Evolutionary conservation across 495 filamentous ascomycete species (phyloP), one percentile per base, ranked within the genome.

Genomic region (Cairneyella variabilis): DNA sequence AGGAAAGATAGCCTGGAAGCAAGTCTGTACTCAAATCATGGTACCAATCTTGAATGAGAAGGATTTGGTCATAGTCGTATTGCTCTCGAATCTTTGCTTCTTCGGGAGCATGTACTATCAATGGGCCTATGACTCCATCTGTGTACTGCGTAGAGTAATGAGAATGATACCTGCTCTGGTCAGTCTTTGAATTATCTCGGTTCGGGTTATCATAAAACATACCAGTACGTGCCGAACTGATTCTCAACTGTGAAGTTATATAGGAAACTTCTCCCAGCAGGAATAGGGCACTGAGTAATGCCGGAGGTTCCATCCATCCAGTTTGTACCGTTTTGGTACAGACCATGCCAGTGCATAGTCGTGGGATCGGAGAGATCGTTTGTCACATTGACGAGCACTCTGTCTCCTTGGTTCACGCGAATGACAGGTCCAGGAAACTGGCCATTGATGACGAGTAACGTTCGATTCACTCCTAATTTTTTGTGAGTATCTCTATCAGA

Each of bases 171-270:
- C n/a, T n/a, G n/a, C n/a, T n/a, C n/a, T n/a, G n/a, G n/a, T n/a
- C n/a, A n/a, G n/a, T n/a, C n/a, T n/a, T n/a, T n/a, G n/a, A n/a
- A n/a, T n/a, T n/a, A n/a, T n/a, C n/a, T n/a, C n/a, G n/a, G n/a
- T n/a, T n/a, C n/a, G n/a, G n/a, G n/a, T n/a, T n/a, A n/a, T n/a
- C n/a, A n/a, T n/a, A n/a, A n/a, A n/a, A n/a, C n/a, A n/a, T 91
- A 91, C 89, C 89, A 91, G 67, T 89, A 91, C 0, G 83, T 85
- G 27, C 84, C 84, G 22, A 72, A 75, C 56, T 86, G 82, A 44
- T 81, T 18, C 57, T 73, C 61, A 62, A 90, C 83, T 4, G 65
- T 73, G 54, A 77, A 77, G 51, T 76, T 65, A 49, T 75, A 75
- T 3, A 63, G 67, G 40, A 77, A 71, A 18, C 58, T 65, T 22